Percentiles rank a stretch among this genome's conserved stretches.
Conservation (phyloP, 257 asterid species). For the Verbascum thapsus region DNA sequence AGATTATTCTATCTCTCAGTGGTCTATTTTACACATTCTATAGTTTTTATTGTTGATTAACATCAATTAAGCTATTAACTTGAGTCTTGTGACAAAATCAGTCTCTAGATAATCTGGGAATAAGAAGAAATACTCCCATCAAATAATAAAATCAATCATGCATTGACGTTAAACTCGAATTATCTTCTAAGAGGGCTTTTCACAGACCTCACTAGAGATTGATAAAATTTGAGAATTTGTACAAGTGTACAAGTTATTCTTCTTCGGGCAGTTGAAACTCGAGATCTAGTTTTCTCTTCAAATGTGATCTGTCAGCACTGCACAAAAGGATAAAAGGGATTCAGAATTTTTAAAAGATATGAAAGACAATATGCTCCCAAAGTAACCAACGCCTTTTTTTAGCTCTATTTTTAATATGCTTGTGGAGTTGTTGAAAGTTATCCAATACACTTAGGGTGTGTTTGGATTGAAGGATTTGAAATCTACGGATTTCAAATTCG, state of each 20-base stretch:
- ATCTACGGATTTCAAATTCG: too few relatives aligned
- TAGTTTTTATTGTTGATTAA: too few relatives aligned
- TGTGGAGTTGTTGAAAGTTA: too few relatives aligned
- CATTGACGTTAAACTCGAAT: not conserved
- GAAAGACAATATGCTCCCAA: not conserved
- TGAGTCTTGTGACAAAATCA: too few relatives aligned
- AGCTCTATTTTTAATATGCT: too few relatives aligned
- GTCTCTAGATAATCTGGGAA: conserved; percentile 17
- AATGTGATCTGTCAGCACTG: conserved; percentile 96
- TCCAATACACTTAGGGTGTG: too few relatives aligned
- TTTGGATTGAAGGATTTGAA: too few relatives aligned
- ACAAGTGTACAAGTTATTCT: conserved; percentile 38
- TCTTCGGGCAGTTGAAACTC: conserved; percentile 86
- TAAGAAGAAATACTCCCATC: conserved; percentile 6
- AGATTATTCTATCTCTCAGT: not conserved
- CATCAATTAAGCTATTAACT: not conserved
- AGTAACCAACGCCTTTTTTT: not conserved
- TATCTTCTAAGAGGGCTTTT: too few relatives aligned
- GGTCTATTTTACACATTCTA: conserved; percentile 19
- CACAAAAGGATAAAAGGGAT: conserved; percentile 21
- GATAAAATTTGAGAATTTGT: conserved; percentile 22
- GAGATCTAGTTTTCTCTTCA: conserved; percentile 93
- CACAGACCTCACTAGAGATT: conserved; percentile 33
- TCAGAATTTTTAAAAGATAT: not conserved
- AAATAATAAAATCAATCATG: not conserved